These are phyloP conservation scores for Coemansia sp. DNA, from an alignment of 192 early-diverging fungal species.

Conservation along the genomic window DNA sequence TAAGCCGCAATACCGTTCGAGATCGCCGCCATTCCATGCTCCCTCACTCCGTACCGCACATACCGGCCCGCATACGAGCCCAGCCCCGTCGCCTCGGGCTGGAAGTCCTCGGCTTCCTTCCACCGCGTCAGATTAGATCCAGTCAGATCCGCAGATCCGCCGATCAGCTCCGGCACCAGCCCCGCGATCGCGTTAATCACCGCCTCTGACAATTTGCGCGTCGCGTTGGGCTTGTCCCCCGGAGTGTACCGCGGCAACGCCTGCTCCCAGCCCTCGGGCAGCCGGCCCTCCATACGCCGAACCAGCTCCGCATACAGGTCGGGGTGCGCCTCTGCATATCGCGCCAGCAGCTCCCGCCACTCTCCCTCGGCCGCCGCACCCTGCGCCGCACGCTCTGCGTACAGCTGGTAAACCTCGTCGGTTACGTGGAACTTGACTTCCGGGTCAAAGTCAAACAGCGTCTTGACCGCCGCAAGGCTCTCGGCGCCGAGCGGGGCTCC, in stretches of 20 bases:
- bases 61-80: slow-evolving; percentile 86
- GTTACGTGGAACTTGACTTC: slow-evolving; percentile 72
- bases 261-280: slow-evolving; percentile 70
- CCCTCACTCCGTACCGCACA: slow-evolving; percentile 93
- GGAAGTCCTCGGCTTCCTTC: slow-evolving; percentile 95
- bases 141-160: slow-evolving; percentile 96
- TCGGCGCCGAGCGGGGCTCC: slow-evolving; percentile 77
- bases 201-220: slow-evolving; percentile 83
- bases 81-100: slow-evolving; percentile 65
- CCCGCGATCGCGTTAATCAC: slow-evolving; percentile 81
- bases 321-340: slow-evolving; percentile 69
- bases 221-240: slow-evolving; percentile 73
- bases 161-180: slow-evolving; percentile 77
- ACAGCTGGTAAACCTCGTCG: slow-evolving; percentile 57
- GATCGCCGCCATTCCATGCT: slow-evolving; percentile 94
- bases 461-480: slow-evolving; percentile 79
- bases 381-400: slow-evolving; percentile 54
- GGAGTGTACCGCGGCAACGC: slow-evolving; percentile 81
- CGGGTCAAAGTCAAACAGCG: slow-evolving; percentile 78
- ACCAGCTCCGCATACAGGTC: slow-evolving; percentile 66
- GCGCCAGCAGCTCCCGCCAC: slow-evolving; percentile 74
- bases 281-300: slow-evolving; percentile 68
- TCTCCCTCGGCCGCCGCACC: slow-evolving; percentile 64
- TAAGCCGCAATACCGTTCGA: slow-evolving; percentile 90
- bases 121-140: slow-evolving; percentile 94